Percentiles rank a stretch among this genome's conserved stretches.
Conservation (phyloP, 371 early-diverging fungal genomes). For the Basidiobolus meristosporus region DNA sequence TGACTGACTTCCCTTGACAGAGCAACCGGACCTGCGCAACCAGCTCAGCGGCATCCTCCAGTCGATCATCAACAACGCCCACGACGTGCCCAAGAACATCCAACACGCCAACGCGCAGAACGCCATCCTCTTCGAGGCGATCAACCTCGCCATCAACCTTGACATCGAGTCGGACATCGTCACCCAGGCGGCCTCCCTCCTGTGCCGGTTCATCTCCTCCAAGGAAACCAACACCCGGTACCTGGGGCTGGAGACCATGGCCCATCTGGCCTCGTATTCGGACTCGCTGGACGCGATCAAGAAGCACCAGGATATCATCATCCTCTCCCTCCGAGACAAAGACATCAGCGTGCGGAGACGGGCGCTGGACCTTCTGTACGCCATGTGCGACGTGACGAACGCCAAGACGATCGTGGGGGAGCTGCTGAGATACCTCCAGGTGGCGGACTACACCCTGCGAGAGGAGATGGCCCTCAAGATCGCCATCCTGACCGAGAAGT, state of each 20-base stretch:
- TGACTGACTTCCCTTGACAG: slow-evolving; percentile 9
- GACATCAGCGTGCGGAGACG: slow-evolving; percentile 90
- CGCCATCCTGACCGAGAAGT: slow-evolving; percentile 93
- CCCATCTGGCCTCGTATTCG: slow-evolving; percentile 77
- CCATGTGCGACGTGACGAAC: slow-evolving; percentile 85
- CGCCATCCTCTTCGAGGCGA: slow-evolving; percentile 89
- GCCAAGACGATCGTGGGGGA: slow-evolving; percentile 79
- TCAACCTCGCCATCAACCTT: slow-evolving; percentile 81
- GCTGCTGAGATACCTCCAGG: slow-evolving; percentile 63
- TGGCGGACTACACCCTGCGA: slow-evolving; percentile 76
- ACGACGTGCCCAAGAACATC: slow-evolving; percentile 82
- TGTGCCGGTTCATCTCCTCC: slow-evolving; percentile 74
- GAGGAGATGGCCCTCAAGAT: slow-evolving; percentile 96
- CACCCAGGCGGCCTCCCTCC: slow-evolving; percentile 55
- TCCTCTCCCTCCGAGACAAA: slow-evolving; percentile 77
- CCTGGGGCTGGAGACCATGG: slow-evolving; percentile 89
- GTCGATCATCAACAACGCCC: slow-evolving; percentile 61
- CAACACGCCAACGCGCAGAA: slow-evolving; percentile 94
- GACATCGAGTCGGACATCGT: slow-evolving; percentile 76
- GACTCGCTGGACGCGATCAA: slow-evolving; percentile 73
- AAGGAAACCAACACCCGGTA: slow-evolving; percentile 93
- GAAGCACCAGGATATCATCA: slow-evolving; percentile 73
- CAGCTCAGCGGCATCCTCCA: slow-evolving; percentile 49
- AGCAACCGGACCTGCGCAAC: slow-evolving; percentile 30
- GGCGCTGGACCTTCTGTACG: slow-evolving; percentile 88